Conservation (phyloP, 805 yeast genomes). For the Pichia thaimueangensis region DNA sequence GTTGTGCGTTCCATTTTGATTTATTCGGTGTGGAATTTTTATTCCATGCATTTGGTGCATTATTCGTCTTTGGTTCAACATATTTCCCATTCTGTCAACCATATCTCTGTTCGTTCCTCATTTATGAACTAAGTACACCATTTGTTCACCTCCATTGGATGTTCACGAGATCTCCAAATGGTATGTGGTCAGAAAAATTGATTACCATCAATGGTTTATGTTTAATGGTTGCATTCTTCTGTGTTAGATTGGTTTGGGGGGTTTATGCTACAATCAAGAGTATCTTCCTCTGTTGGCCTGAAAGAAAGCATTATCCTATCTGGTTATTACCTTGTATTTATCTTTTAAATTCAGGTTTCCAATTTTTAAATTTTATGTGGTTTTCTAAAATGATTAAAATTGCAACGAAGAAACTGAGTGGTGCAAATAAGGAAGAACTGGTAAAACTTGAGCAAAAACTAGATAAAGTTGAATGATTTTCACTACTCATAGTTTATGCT, state of each 20-base stretch:
- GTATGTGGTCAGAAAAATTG: slow-evolving; percentile 47
- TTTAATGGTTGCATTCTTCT: slow-evolving; percentile 64
- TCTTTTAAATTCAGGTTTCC: slow-evolving; percentile 53
- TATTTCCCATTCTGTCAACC: slow-evolving; percentile 72
- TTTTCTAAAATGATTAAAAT: slow-evolving; percentile 76
- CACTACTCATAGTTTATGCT: too few relatives aligned
- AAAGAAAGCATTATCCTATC: slow-evolving; percentile 36
- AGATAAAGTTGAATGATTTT: too few relatives aligned
- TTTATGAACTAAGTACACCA: slow-evolving; percentile 88
- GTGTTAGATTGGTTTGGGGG: slow-evolving; percentile 83
- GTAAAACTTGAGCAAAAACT: too few relatives aligned
- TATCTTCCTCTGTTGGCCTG: slow-evolving; percentile 38
- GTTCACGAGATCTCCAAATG: slow-evolving; percentile 67
- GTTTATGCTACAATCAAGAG: slow-evolving; percentile 61
- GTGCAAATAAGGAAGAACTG: too few relatives aligned
- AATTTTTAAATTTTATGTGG: slow-evolving; percentile 75
- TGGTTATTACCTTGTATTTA: slow-evolving; percentile 47
- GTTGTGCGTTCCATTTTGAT: slow-evolving; percentile 48
- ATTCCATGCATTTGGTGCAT: slow-evolving; percentile 77
- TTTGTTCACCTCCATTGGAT: slow-evolving; percentile 95
- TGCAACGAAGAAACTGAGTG: slow-evolving; percentile 32
- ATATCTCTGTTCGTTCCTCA: slow-evolving; percentile 73
- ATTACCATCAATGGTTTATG: slow-evolving; percentile 65
- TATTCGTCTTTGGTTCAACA: slow-evolving; percentile 61
- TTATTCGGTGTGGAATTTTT: slow-evolving; percentile 79